phyloP scores from a whole-genome alignment of 768 basidiomycete genomes.

The Suillus lakei region DNA sequence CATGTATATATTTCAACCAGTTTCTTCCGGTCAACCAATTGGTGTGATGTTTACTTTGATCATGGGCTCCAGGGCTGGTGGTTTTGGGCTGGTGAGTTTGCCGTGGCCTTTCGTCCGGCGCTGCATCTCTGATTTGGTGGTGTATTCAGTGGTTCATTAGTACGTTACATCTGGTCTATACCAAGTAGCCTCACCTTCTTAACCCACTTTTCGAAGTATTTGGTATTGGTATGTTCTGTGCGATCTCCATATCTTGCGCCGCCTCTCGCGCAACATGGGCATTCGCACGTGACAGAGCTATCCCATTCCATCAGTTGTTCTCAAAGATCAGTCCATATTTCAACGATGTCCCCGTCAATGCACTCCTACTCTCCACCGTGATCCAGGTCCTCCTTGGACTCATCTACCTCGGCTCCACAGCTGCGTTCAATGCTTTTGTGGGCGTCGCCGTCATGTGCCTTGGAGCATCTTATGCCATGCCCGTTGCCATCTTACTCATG shows the following conservation, averaged over 20 bases:
- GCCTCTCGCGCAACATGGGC: constrained; percentile 75
- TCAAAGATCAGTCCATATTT: constrained; percentile 45
- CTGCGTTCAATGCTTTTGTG: constrained; percentile 71
- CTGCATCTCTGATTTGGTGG: constrained; percentile 5
- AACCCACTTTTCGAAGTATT: constrained; percentile 44
- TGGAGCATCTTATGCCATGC: constrained; percentile 65
- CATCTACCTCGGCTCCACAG: constrained; percentile 63
- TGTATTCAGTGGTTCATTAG: constrained; percentile 47
- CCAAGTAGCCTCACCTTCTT: neutral
- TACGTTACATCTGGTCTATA: constrained; percentile 25
- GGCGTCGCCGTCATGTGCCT: constrained; percentile 71
- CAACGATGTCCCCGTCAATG: constrained; percentile 60
- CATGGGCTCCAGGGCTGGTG: constrained; percentile 65
- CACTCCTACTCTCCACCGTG: constrained; percentile 59
- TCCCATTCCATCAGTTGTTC: constrained; percentile 58
- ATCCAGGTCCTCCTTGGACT: constrained; percentile 66
- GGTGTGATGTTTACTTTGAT: constrained; percentile 66
- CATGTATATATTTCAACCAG: constrained; percentile 33
- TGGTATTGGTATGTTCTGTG: constrained; percentile 61
- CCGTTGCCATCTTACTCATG: constrained; percentile 56
- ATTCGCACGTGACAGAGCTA: constrained; percentile 69
- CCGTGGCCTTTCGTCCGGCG: constrained; percentile 4
- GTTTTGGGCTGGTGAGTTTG: constrained; percentile 58
- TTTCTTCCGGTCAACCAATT: constrained; percentile 65
- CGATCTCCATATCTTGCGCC: constrained; percentile 68